Base-by-base conservation (phyloP, 768 basidiomycete species). In the Bullera alba region DNA sequence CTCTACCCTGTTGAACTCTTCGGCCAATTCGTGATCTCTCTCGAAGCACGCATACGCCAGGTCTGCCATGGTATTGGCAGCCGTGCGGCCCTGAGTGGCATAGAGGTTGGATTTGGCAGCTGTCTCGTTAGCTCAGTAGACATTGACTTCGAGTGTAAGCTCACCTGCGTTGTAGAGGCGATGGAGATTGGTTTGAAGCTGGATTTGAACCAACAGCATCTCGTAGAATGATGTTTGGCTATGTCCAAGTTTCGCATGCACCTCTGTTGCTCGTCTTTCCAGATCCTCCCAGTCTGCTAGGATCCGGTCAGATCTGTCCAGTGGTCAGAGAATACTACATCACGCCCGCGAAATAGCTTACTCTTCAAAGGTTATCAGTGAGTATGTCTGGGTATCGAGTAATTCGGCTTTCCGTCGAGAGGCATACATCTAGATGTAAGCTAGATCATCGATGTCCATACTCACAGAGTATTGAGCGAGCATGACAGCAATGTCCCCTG, bases 331-430 rank as follows among this genome's bases (percentile, higher is more conserved):
- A 3, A 1, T 8, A 10, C 10, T 34, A 10, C 23, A 27, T 29
- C 5, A 14, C 28, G 23, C 34, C 30, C 3, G 17, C 22, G 4
- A 75, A n/a, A n/a, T n/a, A n/a, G n/a, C 81, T 54, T 56, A 83
- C 83, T 86, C 84, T 62, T 83, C 74, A 66, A 84, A 85, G 65
- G 82, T 80, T 37, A 76, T 75, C 57, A 85, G 61, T 51, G 80
- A 82, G 70, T 76, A 85, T 0, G 80, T 83, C 4, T 82, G 83
- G 4, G 75, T 52, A 63, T 81, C 81, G 52, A 82, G 66, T 28
- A 85, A 71, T 72, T 86, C 85, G 0, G 81, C 82, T 71, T 85
- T 85, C 44, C 81, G 70, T 29, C 81, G 73, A 2, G 81, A 63
- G 4, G 58, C 57, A 45, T 57, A 60, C 52, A 57, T 60, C 58